Percentiles rank a stretch among this genome's conserved stretches.
Conservation (phyloP, 176 grass and related monocot genomes). For the Musa schizocarpa region DNA sequence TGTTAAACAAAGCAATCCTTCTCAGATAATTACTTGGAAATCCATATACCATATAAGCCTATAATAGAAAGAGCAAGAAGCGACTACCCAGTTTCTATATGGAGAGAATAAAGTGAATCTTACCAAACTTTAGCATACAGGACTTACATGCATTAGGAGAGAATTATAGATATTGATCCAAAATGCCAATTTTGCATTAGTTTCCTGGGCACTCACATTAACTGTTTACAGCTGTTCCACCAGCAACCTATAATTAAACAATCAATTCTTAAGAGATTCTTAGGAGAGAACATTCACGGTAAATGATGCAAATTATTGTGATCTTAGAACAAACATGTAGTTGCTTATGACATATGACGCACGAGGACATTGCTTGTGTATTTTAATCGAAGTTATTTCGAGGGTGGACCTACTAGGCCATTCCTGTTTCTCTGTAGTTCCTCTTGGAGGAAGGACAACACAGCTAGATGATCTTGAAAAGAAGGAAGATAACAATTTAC, state of each 20-base stretch:
- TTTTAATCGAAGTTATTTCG: conserved; percentile 49
- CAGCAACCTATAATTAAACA: conserved; percentile 47
- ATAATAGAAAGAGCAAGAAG: conserved; percentile 7
- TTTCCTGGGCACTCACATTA: conserved; percentile 53
- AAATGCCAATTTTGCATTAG: conserved; percentile 67
- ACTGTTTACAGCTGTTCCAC: conserved; percentile 92
- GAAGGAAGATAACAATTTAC: conserved; percentile 49
- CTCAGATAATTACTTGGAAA: conserved; percentile 66
- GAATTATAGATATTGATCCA: conserved; percentile 99
- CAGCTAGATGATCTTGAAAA: conserved; percentile 76
- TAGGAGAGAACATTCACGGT: no score
- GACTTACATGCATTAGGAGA: conserved; percentile 93
- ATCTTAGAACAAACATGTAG: conserved; percentile 44
- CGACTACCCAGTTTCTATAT: background rate
- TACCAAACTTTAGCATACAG: background rate
- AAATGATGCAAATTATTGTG: no score
- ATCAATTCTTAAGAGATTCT: no score
- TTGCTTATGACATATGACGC: conserved; percentile 55
- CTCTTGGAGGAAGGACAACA: background rate
- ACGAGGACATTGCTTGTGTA: conserved; percentile 52
- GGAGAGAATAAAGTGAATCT: background rate
- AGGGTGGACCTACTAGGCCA: conserved; percentile 33
- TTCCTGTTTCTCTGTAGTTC: conserved; percentile 38
- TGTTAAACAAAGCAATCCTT: conserved; percentile 81
- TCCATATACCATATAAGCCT: conserved; percentile 89